Evolutionary conservation across 495 filamentous ascomycete species (phyloP).

Genomic region (Neurospora cerealis): DNA sequence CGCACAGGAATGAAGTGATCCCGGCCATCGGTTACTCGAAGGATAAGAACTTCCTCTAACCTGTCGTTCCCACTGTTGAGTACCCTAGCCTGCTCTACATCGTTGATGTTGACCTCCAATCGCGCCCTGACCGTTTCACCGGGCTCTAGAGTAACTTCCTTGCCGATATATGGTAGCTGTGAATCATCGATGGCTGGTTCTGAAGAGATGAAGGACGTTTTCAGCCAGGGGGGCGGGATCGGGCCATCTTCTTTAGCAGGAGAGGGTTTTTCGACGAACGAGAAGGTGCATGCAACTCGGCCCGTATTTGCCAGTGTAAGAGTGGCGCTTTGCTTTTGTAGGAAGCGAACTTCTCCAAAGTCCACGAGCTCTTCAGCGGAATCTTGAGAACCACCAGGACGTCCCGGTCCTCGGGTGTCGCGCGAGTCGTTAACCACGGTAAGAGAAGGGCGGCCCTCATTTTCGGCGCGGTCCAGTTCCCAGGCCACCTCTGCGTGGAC

Average conservation of each 20-base stretch:
- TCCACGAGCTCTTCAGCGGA: constrained; percentile 49
- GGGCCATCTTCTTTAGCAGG: constrained; percentile 30
- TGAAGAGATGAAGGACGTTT: constrained; percentile 47
- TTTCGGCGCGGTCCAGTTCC: constrained; percentile 84
- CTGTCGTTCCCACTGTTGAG: constrained; percentile 59
- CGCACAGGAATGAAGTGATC: constrained; percentile 85
- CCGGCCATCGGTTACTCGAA: constrained; percentile 74
- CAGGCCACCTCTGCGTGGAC: constrained; percentile 80
- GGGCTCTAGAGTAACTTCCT: constrained; percentile 57
- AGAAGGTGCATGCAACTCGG: constrained; percentile 60
- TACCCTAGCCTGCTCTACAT: constrained; percentile 49
- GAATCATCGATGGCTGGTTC: constrained; percentile 25
- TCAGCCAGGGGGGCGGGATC: constrained; percentile 53
- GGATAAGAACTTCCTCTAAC: constrained; percentile 78
- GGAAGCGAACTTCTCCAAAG: constrained; percentile 64
- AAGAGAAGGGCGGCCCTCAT: constrained; percentile 75
- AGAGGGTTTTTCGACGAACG: constrained; percentile 61
- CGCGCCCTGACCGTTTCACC: constrained; percentile 69
- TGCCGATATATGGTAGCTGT: constrained; percentile 27
- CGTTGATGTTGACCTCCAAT: constrained; percentile 52
- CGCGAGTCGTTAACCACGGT: constrained; percentile 70
- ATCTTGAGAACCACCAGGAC: constrained; percentile 9
- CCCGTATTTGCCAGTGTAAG: constrained; percentile 91
- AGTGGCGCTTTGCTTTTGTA: constrained; percentile 49
- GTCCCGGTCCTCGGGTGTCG: constrained; percentile 8